phyloP scores from a whole-genome alignment of 2,329 filamentous ascomycete species.

The Xylaria arbuscula region DNA sequence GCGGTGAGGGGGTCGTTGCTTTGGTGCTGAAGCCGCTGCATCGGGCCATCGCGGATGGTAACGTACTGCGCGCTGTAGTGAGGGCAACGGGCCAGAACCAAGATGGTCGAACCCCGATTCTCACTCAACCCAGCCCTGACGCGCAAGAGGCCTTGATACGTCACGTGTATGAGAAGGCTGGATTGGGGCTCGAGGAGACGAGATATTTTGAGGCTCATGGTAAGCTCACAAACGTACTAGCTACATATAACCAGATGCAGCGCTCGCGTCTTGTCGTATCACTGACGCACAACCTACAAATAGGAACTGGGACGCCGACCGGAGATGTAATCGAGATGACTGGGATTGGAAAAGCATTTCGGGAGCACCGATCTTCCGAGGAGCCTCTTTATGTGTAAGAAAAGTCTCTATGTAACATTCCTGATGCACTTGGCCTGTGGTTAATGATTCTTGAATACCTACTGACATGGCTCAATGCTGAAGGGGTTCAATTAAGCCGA shows the following conservation, averaged over 20 bases:
- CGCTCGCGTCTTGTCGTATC: too few relatives aligned
- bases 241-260: too few relatives aligned
- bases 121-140: neutral
- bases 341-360: too few relatives aligned
- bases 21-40: neutral
- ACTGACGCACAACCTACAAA: too few relatives aligned
- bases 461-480: neutral
- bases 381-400: neutral
- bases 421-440: too few relatives aligned
- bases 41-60: neutral
- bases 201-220: too few relatives aligned
- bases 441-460: too few relatives aligned
- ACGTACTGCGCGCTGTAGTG: constrained; percentile 1
- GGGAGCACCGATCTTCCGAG: too few relatives aligned
- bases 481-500: constrained; percentile 4
- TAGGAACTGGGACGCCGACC: too few relatives aligned
- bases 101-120: neutral
- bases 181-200: neutral
- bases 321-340: too few relatives aligned
- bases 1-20: constrained; percentile 10
- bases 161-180: neutral
- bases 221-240: too few relatives aligned
- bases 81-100: neutral
- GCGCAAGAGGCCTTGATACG: neutral
- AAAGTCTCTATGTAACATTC: too few relatives aligned